A percentile compares a stretch with the other conserved stretches of the same genome.
Conservation (phyloP, 1,139 yeast genomes). For the Kodamaea fungicola region DNA sequence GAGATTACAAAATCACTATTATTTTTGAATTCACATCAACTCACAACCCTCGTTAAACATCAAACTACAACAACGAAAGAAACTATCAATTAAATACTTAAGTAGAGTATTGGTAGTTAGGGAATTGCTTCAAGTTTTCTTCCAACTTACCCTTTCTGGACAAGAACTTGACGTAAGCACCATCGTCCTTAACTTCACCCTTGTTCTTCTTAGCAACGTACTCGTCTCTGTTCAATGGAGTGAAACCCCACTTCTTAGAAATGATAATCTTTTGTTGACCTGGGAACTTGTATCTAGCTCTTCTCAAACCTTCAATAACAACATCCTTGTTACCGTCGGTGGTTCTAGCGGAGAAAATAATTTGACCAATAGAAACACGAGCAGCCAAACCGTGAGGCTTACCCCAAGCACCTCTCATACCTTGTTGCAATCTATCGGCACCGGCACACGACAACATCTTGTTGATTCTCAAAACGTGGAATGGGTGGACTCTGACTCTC, state of each 20-base stretch:
- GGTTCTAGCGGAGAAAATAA: slow-evolving; percentile 97
- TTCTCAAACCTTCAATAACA: slow-evolving; percentile 98
- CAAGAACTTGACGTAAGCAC: slow-evolving; percentile 99
- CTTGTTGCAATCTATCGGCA: slow-evolving; percentile 99
- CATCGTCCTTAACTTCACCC: slow-evolving; percentile 98
- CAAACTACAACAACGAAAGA: no score
- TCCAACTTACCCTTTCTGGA: slow-evolving; percentile 94
- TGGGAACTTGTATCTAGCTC: slow-evolving; percentile 99
- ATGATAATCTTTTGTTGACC: slow-evolving; percentile 99
- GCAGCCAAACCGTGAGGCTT: slow-evolving; percentile 99
- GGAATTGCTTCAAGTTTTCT: slow-evolving; percentile 91
- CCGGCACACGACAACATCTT: slow-evolving; percentile 99
- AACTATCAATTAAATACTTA: slow-evolving; percentile 14
- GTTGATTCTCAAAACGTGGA: slow-evolving; percentile 99
- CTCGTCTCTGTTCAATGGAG: slow-evolving; percentile 96
- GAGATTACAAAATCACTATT: no score
- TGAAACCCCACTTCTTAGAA: slow-evolving; percentile 99
- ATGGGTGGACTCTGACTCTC: slow-evolving; percentile 99
- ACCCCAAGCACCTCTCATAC: slow-evolving; percentile 99
- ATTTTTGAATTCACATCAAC: no score
- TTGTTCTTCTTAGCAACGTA: slow-evolving; percentile 90
- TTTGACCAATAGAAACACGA: slow-evolving; percentile 98
- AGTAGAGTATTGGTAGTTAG: slow-evolving; percentile 71
- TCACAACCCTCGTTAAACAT: no score
- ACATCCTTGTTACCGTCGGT: slow-evolving; percentile 96